Conservation (phyloP, 2,329 filamentous ascomycete genomes). For the Leptographium flavum region DNA sequence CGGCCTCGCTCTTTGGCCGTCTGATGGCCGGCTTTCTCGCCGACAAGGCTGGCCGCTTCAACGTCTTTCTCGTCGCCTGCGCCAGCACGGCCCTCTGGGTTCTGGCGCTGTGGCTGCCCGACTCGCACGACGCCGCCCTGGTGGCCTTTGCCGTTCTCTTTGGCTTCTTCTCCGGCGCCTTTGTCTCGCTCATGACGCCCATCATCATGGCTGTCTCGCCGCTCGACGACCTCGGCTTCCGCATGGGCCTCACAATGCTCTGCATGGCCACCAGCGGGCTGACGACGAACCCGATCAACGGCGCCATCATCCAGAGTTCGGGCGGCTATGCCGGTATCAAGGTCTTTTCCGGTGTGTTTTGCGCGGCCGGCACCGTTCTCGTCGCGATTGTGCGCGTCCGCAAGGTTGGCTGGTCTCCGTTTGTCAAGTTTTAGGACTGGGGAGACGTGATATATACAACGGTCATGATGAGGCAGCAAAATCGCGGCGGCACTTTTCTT, state of each 20-base stretch:
- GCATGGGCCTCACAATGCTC: constrained; percentile 37
- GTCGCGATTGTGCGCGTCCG: not conserved
- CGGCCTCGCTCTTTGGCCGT: too few species aligned
- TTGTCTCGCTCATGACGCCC: constrained; percentile 22
- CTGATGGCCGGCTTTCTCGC: too few species aligned
- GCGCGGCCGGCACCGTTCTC: not conserved
- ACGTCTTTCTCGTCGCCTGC: too few species aligned
- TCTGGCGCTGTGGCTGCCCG: constrained; percentile 29
- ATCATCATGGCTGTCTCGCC: constrained; percentile 37
- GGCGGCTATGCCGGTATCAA: constrained; percentile 19
- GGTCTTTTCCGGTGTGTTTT: not conserved
- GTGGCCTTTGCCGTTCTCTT: constrained; percentile 26
- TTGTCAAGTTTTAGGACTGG: not conserved
- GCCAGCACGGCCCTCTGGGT: constrained; percentile 19
- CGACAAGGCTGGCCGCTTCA: too few species aligned
- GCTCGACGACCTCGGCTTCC: constrained; percentile 36
- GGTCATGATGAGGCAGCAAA: too few species aligned
- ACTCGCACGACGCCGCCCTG: constrained; percentile 14
- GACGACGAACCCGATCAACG: constrained; percentile 35
- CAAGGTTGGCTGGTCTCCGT: not conserved
- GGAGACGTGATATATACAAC: not conserved
- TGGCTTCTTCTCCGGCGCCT: constrained; percentile 27
- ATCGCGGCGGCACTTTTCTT: too few species aligned
- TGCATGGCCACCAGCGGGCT: constrained; percentile 34
- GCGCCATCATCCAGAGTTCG: constrained; percentile 21